Percentiles rank a stretch among this genome's conserved stretches.
Evolutionary conservation across 2,329 filamentous ascomycete species (phyloP).

Genomic region (Fusarium sororula): DNA sequence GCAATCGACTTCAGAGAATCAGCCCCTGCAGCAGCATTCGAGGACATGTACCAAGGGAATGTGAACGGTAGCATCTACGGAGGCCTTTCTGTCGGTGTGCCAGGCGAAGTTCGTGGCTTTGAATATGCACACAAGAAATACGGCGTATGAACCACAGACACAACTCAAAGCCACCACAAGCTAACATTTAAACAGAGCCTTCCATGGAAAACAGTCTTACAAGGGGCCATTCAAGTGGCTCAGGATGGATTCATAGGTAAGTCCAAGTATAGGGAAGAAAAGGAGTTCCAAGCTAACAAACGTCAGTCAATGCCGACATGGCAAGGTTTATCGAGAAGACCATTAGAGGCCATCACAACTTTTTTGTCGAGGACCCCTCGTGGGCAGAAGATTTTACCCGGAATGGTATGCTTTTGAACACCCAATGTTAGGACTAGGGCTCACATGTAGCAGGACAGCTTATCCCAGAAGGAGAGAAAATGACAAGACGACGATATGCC

Average conservation of each 20-base stretch:
- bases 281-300: conserved; percentile 28
- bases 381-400: conserved; percentile 93
- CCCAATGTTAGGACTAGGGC: neutral
- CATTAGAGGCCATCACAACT: conserved; percentile 56
- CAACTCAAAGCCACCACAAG: neutral
- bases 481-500: conserved; percentile 84
- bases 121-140: conserved; percentile 80
- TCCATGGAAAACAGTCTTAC: conserved; percentile 76
- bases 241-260: conserved; percentile 71
- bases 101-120: conserved; percentile 80
- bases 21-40: conserved; percentile 80
- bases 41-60: conserved; percentile 87
- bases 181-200: conserved; percentile 53
- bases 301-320: conserved; percentile 73
- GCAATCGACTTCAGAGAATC: conserved; percentile 91
- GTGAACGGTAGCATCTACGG: conserved; percentile 72
- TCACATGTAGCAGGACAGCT: conserved; percentile 60
- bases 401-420: conserved; percentile 59
- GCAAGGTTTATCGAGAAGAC: conserved; percentile 75
- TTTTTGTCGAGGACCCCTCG: conserved; percentile 76
- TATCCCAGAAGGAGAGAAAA: conserved; percentile 76
- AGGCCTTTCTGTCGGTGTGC: conserved; percentile 77
- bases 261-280: neutral
- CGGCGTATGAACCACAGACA: conserved; percentile 56
- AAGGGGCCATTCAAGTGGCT: conserved; percentile 78